Base-by-base conservation (phyloP, 2,329 filamentous ascomycete species). In the Cercospora janseana region DNA sequence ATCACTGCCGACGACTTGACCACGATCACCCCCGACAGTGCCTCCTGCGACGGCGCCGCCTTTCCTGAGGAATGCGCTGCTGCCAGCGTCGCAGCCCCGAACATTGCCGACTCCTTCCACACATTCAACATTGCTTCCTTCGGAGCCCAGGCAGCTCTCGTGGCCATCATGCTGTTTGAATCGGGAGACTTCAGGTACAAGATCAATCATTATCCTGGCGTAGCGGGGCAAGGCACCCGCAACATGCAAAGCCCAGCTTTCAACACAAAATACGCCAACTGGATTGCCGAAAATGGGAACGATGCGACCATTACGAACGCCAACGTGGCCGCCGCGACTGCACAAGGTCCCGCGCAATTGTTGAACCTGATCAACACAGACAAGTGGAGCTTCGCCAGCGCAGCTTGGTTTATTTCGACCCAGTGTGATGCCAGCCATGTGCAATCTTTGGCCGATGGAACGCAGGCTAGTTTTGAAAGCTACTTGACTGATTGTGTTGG, bases 151-250 rank as follows among this genome's bases (percentile, higher is more conserved):
- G 87, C 87, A 5, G 87, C 83, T 16, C 68, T 91, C 12, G 64
- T 93, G 34, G 75, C 83, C 9, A 74, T 89, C 63, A 85, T 88
- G 72, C 80, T 84, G 8, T 83, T 83, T 64, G 89, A 94, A 72
- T 82, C 80, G 1, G 81, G 50, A 16, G 76, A 58, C 55, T 87
- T 91, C 71, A 76, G 79, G 61, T 91, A 80, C 77, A 87, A 85
- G 69, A 78, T 75, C 67, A 88, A 90, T 70, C 73, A 82, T 60
- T 78, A 67, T 71, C 78, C 78, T 1, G 78, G 76, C n/a, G 63
- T 70, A 0, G 76, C 83, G 0, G 87, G 87, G 6, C 85, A 91
- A 66, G 87, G 87, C 18, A 90, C 87, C 0, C 71, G 80, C 3
- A 83, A 82, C 63, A 86, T 86, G 83, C 79, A 85, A 67, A 76